A percentile compares a stretch with the other conserved stretches of the same genome.
Evolutionary conservation across 306 rosid species (phyloP).

Genomic region (Vigna mungo): DNA sequence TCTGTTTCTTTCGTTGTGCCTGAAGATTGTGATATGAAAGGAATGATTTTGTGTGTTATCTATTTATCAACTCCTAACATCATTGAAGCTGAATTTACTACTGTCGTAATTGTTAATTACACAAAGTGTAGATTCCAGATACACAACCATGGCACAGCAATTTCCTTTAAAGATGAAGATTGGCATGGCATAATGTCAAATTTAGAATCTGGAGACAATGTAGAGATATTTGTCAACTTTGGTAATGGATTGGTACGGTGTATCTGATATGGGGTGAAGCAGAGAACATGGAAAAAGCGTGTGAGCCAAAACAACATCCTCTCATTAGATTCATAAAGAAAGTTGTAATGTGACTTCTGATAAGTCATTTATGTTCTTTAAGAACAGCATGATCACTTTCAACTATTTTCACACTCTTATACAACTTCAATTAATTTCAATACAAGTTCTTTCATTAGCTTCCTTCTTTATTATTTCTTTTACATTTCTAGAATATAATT

Average conservation of each 20-base stretch:
- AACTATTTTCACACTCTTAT: no score
- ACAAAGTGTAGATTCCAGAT: conserved; percentile 32
- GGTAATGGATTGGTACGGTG: neutral
- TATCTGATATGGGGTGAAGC: neutral
- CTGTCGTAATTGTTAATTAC: conserved; percentile 27
- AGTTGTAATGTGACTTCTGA: no score
- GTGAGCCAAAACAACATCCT: no score
- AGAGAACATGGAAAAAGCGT: neutral
- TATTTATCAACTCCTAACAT: conserved; percentile 19
- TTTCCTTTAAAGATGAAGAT: neutral
- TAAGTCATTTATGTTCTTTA: no score
- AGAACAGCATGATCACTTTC: no score
- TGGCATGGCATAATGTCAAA: neutral
- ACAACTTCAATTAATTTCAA: no score
- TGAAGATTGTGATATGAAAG: neutral
- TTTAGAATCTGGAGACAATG: neutral
- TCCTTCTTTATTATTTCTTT: no score
- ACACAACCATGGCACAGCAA: neutral
- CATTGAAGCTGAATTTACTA: neutral
- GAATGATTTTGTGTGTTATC: conserved; percentile 35
- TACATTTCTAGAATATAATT: no score
- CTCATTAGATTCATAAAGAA: no score
- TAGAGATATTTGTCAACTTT: neutral
- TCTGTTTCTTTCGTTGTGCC: conserved; percentile 27
- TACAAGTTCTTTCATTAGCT: no score